These are phyloP conservation scores for Pinus albicaulis DNA, from an alignment of 75 land plant species.

Conservation along the genomic window DNA sequence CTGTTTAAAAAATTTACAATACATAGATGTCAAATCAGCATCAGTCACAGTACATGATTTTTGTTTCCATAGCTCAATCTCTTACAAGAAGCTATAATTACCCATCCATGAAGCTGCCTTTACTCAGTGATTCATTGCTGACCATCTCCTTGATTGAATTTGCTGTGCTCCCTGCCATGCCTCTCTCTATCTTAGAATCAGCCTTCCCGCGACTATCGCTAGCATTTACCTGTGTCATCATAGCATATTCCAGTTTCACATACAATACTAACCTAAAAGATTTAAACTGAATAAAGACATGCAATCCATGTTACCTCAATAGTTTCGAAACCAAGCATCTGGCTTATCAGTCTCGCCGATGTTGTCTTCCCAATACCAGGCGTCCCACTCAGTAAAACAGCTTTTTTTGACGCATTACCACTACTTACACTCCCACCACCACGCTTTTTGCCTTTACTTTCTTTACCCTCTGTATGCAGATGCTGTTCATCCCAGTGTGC, in stretches of 20 bases:
- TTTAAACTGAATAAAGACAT: constrained; percentile 4
- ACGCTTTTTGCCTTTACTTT: constrained; percentile 65
- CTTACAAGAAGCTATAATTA: constrained; percentile 11
- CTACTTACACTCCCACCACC: constrained; percentile 29
- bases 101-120: constrained; percentile 27
- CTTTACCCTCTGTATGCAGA: constrained; percentile 35
- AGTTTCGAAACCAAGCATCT: constrained; percentile 83
- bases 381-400: constrained; percentile 81
- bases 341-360: constrained; percentile 83
- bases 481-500: constrained; percentile 67
- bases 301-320: constrained; percentile 64
- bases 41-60: background rate
- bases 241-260: background rate
- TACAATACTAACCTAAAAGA: background rate
- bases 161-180: constrained; percentile 85
- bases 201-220: constrained; percentile 98
- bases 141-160: constrained; percentile 96
- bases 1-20: constrained; percentile 21
- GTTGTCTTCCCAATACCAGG: constrained; percentile 99
- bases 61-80: background rate
- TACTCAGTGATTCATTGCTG: constrained; percentile 70
- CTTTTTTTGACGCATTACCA: constrained; percentile 58
- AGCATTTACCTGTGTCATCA: constrained; percentile 84
- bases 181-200: constrained; percentile 76
- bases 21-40: background rate